These are phyloP conservation scores for Mucuna pruriens DNA, from an alignment of 306 rosid species.

Conservation along the genomic window DNA sequence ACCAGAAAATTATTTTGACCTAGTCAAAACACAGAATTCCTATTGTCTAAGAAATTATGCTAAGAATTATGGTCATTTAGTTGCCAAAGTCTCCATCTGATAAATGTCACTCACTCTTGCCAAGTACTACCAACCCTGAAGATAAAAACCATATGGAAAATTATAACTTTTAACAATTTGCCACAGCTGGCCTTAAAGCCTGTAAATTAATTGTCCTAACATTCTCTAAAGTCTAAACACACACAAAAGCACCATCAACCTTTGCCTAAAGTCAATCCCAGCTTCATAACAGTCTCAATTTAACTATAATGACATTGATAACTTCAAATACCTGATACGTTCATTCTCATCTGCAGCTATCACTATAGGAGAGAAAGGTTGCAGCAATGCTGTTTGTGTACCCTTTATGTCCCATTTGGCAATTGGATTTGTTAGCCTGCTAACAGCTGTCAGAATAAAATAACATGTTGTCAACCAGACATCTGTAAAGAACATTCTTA, in stretches of 20 bases:
- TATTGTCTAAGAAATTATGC: conserved; percentile 4
- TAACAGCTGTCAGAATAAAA: conserved; percentile 68
- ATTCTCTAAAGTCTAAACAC: background rate
- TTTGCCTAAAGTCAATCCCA: conserved; percentile 4
- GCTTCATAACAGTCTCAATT: conserved; percentile 24
- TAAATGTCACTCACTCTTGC: background rate
- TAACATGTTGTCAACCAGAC: conserved; percentile 27
- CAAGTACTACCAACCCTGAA: background rate
- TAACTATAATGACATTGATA: conserved; percentile 11
- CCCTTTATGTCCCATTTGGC: conserved; percentile 95
- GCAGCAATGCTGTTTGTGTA: conserved; percentile 77
- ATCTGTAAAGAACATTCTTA: background rate
- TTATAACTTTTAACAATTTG: background rate
- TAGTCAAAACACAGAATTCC: background rate
- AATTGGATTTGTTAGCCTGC: conserved; percentile 81
- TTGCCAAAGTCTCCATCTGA: background rate
- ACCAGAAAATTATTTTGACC: conserved; percentile 6
- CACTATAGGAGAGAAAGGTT: conserved; percentile 93
- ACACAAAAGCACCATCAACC: background rate
- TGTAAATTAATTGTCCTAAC: background rate
- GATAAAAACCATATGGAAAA: background rate
- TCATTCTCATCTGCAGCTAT: conserved; percentile 96
- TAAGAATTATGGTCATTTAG: background rate
- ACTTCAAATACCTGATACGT: conserved; percentile 71
- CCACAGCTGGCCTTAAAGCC: background rate